Percentiles rank a stretch among this genome's conserved stretches.
These are phyloP conservation scores for Chrysoporthe deuterocubensis DNA, from an alignment of 2,329 filamentous ascomycete species.

Conservation along the genomic window DNA sequence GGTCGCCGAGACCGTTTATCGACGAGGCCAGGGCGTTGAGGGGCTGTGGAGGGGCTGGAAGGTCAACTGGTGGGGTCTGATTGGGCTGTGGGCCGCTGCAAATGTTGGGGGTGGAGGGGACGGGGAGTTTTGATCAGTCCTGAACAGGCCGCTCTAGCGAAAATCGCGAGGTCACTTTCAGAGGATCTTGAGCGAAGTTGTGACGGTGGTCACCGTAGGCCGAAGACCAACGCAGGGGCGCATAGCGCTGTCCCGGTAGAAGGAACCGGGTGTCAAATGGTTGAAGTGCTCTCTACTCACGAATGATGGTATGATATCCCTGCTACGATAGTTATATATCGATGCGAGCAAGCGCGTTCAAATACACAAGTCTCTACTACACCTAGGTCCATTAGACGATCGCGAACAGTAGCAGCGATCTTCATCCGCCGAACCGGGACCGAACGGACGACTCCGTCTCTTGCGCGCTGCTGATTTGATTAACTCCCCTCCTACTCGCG, in stretches of 20 bases:
- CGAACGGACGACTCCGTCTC: neutral
- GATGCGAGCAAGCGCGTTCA: neutral
- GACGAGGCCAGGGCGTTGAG: conserved; percentile 68
- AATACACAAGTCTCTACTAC: conserved; percentile 8
- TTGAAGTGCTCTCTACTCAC: conserved; percentile 29
- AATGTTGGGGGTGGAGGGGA: conserved; percentile 65
- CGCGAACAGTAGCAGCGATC: neutral
- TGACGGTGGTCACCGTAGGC: neutral
- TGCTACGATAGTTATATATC: conserved; percentile 15
- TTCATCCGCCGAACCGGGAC: too few relatives aligned
- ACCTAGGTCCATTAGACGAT: neutral
- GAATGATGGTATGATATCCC: conserved; percentile 34
- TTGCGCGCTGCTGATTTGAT: neutral
- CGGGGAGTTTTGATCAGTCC: conserved; percentile 56
- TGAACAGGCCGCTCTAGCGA: neutral
- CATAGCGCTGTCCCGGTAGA: neutral
- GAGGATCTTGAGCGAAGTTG: neutral
- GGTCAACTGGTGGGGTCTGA: conserved; percentile 76
- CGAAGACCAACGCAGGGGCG: neutral
- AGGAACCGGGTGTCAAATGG: neutral
- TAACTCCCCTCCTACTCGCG: too few relatives aligned
- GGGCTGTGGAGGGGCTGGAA: conserved; percentile 77
- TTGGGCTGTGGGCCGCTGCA: conserved; percentile 74
- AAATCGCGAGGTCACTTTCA: neutral
- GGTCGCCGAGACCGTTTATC: conserved; percentile 49